Evolutionary conservation across 257 asterid genomes (phyloP), one percentile per base, ranked within the genome.

Genomic region (Linaria vulgaris): DNA sequence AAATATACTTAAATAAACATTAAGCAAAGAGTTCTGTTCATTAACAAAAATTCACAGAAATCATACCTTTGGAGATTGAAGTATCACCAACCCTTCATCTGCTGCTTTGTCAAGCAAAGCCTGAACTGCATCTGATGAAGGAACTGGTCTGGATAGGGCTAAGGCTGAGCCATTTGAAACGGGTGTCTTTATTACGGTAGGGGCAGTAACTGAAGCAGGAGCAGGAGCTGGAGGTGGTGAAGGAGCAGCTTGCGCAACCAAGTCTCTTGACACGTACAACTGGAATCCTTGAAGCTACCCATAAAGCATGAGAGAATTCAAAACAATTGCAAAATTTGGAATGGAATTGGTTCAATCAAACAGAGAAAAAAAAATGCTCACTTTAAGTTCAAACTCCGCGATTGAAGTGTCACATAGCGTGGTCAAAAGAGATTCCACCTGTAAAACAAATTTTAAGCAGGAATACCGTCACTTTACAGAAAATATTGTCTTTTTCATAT

Each of bases 371-470:
- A 25, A 43, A 45, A 1, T 53, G 61, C 86, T 78, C 64, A 91
- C 96, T 75, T 88, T 91, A 48, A 91, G 81, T 64, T 91, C 94
- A 68, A 91, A 72, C 80, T 88, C 92, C 0, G 96, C 95, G 30
- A 91, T 86, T 67, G 98, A 86, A 48, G 91, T 81, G 74, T 86
- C 89, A 44, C 98, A 88, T 65, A 91, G 72, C 24, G 66, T 71
- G 1, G 76, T 65, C 77, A 91, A 74, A 59, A 91, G 90, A 57
- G 85, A 81, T 72, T 91, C 92, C 67, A 91, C 89, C 98, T 88
- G 94, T 56, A 74, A 74, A 69, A 68, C 17, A 70, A 72, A 69
- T 56, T 70, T 66, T 48, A 37, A 49, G 31, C 61, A 49, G 69
- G 69, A 57, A 45, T 30, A 50, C 41, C 34, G 24, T 16, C 56